Percentiles rank a stretch among this genome's conserved stretches.
These are phyloP conservation scores for Erodium moschatum DNA, from an alignment of 441 rosid genomes.

Conservation along the genomic window DNA sequence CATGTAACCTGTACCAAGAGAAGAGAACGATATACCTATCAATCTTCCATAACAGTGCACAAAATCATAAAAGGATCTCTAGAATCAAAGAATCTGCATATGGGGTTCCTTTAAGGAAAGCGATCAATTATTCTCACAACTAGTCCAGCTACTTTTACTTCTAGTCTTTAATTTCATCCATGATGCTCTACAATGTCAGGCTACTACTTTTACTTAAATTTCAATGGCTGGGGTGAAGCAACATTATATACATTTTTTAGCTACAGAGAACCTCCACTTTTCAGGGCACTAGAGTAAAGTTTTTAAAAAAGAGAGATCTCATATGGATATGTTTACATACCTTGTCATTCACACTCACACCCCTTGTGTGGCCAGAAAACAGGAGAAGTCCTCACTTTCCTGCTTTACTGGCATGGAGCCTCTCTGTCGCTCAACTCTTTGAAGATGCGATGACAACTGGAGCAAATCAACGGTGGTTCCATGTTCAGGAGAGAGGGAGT, in stretches of 20 bases:
- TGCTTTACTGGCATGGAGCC: constrained; percentile 39
- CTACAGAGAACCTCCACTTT: background rate
- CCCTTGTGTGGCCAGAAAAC: constrained; percentile 29
- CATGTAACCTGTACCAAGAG: background rate
- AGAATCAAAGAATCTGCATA: background rate
- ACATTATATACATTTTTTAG: background rate
- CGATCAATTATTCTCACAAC: background rate
- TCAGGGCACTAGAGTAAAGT: background rate
- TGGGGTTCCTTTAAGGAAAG: background rate
- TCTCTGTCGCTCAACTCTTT: constrained; percentile 62
- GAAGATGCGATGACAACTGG: constrained; percentile 61
- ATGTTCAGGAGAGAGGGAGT: constrained; percentile 26
- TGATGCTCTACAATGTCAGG: no score
- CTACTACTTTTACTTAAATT: no score
- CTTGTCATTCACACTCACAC: constrained; percentile 19
- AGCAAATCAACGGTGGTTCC: constrained; percentile 53
- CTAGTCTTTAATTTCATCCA: no score
- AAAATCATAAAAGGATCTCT: background rate
- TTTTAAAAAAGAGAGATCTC: background rate
- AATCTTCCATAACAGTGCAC: background rate
- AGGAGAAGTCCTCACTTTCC: constrained; percentile 37
- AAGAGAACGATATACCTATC: background rate
- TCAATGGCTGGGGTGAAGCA: background rate
- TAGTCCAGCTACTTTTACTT: background rate
- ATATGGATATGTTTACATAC: constrained; percentile 16